These are phyloP conservation scores for Alternaria longipes DNA, from an alignment of 2,329 filamentous ascomycete species.

Conservation along the genomic window DNA sequence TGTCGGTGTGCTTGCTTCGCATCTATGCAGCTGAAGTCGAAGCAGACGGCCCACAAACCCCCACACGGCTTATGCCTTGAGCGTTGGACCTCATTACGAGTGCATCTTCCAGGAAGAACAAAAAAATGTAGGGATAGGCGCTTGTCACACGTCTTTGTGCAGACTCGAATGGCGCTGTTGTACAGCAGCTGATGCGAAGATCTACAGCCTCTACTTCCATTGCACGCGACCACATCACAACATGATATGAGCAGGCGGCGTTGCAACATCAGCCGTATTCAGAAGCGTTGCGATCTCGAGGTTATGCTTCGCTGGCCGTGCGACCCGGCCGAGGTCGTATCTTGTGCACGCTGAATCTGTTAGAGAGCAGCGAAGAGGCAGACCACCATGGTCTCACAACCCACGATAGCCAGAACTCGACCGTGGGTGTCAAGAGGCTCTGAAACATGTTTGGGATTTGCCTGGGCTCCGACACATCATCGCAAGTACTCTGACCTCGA, in stretches of 20 bases:
- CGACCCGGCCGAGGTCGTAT: slow-evolving; percentile 22
- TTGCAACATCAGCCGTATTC: slow-evolving; percentile 19
- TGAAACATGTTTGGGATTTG: slow-evolving; percentile 25
- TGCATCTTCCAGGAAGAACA: slow-evolving; percentile 1
- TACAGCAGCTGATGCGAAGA: slow-evolving; percentile 24
- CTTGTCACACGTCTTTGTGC: slow-evolving; percentile 21
- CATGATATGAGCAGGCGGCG: slow-evolving; percentile 14
- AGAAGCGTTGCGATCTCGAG: slow-evolving; percentile 18
- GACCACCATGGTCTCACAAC: slow-evolving; percentile 17
- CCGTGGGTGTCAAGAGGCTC: slow-evolving; percentile 12
- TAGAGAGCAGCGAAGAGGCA: slow-evolving; percentile 17
- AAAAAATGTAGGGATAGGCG: slow-evolving; percentile 18
- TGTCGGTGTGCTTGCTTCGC: slow-evolving; percentile 23
- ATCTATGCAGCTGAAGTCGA: slow-evolving; percentile 12
- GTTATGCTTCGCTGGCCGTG: slow-evolving; percentile 20
- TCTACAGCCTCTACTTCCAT: slow-evolving; percentile 13
- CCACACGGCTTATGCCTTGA: slow-evolving; percentile 14
- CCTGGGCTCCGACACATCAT: slow-evolving; percentile 21
- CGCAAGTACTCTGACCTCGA: slow-evolving; percentile 15
- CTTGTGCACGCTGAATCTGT: slow-evolving; percentile 13
- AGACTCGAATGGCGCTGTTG: slow-evolving; percentile 13
- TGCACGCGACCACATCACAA: slow-evolving; percentile 8
- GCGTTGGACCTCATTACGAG: slow-evolving; percentile 1
- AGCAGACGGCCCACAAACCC: slow-evolving; percentile 8
- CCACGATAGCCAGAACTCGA: slow-evolving; percentile 15